Evolutionary conservation across 2,329 filamentous ascomycete species (phyloP).

Genomic region (Exophiala phaeomuriformis): DNA sequence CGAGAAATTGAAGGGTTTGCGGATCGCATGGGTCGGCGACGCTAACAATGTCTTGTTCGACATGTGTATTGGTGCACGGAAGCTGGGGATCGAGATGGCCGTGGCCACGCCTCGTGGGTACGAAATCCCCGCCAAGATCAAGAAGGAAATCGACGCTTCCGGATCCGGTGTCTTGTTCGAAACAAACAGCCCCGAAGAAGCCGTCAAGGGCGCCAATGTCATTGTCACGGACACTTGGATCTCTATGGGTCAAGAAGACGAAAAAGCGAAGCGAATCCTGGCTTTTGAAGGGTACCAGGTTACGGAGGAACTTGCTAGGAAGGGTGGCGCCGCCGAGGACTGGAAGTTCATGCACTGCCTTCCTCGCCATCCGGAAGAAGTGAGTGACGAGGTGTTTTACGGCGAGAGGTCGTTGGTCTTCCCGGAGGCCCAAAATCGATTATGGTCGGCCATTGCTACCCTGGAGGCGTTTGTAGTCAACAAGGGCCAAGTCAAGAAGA

Average conservation of each 20-base stretch:
- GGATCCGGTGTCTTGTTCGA: constrained; percentile 59
- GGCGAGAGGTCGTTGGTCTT: constrained; percentile 79
- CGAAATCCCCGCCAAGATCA: constrained; percentile 69
- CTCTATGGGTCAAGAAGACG: constrained; percentile 93
- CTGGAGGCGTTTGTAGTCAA: constrained; percentile 91
- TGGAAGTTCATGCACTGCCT: constrained; percentile 99
- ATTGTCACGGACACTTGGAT: constrained; percentile 97
- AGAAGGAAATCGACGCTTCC: constrained; percentile 60
- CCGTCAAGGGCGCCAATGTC: constrained; percentile 74
- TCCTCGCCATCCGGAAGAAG: constrained; percentile 85
- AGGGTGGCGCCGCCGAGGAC: constrained; percentile 73
- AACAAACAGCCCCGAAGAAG: constrained; percentile 75
- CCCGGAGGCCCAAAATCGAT: constrained; percentile 84
- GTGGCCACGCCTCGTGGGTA: constrained; percentile 85
- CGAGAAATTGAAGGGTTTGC: constrained; percentile 66
- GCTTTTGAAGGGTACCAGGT: constrained; percentile 89
- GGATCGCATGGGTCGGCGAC: constrained; percentile 93
- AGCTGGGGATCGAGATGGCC: constrained; percentile 76
- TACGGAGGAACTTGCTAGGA: constrained; percentile 72
- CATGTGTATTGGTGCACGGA: constrained; percentile 76
- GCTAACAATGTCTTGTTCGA: constrained; percentile 97
- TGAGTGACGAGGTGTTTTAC: constrained; percentile 92
- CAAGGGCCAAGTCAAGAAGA: constrained; percentile 61
- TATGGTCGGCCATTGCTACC: constrained; percentile 84
- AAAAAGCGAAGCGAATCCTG: constrained; percentile 66